Conservation (phyloP, 495 filamentous ascomycete genomes). For the Penicillium atrosanguineum region DNA sequence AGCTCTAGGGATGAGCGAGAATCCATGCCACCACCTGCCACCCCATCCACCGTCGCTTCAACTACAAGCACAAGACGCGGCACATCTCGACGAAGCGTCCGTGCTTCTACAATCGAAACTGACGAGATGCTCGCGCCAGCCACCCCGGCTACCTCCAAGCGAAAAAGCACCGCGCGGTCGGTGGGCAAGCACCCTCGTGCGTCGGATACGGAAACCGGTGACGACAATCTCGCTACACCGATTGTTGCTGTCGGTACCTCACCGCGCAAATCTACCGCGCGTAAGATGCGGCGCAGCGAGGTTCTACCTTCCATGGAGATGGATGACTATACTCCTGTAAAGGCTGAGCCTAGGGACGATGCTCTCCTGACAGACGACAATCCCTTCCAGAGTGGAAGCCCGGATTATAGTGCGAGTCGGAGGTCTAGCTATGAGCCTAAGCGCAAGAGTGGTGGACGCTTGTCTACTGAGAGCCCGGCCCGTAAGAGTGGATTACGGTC, state of each 20-base stretch:
- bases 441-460: constrained; percentile 46
- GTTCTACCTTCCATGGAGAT: constrained; percentile 46
- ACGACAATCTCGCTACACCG: constrained; percentile 38
- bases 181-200: constrained; percentile 54
- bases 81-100: constrained; percentile 38
- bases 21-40: constrained; percentile 47
- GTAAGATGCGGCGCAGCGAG: constrained; percentile 57
- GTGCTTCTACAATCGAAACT: constrained; percentile 35
- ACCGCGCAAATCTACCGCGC: constrained; percentile 42
- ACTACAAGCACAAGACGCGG: constrained; percentile 42
- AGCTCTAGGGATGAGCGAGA: constrained; percentile 44
- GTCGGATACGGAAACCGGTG: constrained; percentile 48
- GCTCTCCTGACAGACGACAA: constrained; percentile 83
- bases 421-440: constrained; percentile 44
- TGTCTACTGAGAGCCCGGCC: constrained; percentile 34
- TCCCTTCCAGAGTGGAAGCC: constrained; percentile 87
- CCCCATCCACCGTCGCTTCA: constrained; percentile 43
- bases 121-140: constrained; percentile 31
- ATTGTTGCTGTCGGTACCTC: constrained; percentile 26
- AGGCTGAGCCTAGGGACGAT: constrained; percentile 39
- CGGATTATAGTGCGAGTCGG: constrained; percentile 34
- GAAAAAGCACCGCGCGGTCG: constrained; percentile 32
- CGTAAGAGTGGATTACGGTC: constrained; percentile 36
- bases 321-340: constrained; percentile 36
- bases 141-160: constrained; percentile 33